These are phyloP conservation scores for Arxiozyma heterogenica DNA, from an alignment of 1,139 yeast genomes.

Conservation along the genomic window DNA sequence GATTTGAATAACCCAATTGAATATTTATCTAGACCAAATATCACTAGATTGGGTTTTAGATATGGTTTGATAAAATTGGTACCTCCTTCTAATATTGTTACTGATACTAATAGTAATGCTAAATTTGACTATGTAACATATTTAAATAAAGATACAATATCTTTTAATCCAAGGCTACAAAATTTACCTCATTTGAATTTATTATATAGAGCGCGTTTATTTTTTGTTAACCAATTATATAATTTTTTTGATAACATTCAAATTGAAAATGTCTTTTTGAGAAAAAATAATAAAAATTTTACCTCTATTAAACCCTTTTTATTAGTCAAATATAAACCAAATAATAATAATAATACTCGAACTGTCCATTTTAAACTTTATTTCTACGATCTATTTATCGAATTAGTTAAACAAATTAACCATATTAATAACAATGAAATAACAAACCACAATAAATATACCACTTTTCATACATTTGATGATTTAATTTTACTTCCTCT, in stretches of 20 bases:
- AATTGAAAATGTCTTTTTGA: too few species aligned
- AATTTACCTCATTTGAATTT: constrained; percentile 55
- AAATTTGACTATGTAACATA: constrained; percentile 46
- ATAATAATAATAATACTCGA: constrained; percentile 7
- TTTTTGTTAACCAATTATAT: constrained; percentile 51
- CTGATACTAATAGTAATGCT: not conserved
- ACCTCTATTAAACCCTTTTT: not conserved
- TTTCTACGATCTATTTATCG: constrained; percentile 48
- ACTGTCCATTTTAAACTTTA: constrained; percentile 25
- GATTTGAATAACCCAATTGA: constrained; percentile 57
- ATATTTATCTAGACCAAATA: constrained; percentile 45
- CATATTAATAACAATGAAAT: not conserved
- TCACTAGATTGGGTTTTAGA: constrained; percentile 43
- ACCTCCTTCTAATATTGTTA: constrained; percentile 42
- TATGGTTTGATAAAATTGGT: constrained; percentile 59
- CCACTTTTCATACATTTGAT: constrained; percentile 33
- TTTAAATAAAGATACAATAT: constrained; percentile 42
- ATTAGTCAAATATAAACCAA: not conserved
- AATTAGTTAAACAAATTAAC: constrained; percentile 29
- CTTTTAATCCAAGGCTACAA: constrained; percentile 59
- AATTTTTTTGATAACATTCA: constrained; percentile 35
- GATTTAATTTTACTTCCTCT: constrained; percentile 16
- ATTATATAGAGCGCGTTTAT: constrained; percentile 50
- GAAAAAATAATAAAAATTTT: not conserved
- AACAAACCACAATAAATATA: not conserved